phyloP scores from a whole-genome alignment of 106 monocot genomes.

The Xerophyta viscosa region DNA sequence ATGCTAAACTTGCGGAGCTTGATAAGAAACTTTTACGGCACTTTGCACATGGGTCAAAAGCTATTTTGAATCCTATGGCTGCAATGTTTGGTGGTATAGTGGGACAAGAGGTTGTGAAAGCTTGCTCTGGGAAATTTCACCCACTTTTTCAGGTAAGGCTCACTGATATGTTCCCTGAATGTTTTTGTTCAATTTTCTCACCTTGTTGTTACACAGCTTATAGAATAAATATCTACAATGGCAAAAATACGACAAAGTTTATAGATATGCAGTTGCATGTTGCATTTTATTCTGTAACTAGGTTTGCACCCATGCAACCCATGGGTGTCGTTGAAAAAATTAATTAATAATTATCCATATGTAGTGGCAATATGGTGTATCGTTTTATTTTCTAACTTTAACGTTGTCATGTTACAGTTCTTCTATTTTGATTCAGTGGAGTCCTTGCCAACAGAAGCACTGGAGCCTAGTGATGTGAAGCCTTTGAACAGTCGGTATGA shows the following conservation, averaged over 20 bases:
- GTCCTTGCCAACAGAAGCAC: conserved; percentile 66
- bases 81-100: conserved; percentile 98
- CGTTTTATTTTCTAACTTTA: background rate
- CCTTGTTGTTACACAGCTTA: too few relatives aligned
- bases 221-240: too few relatives aligned
- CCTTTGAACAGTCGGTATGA: conserved; percentile 78
- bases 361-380: too few relatives aligned
- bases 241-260: too few relatives aligned
- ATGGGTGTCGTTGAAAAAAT: too few relatives aligned
- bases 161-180: background rate
- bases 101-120: conserved; percentile 93
- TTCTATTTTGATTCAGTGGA: conserved; percentile 98
- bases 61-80: conserved; percentile 93
- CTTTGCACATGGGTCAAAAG: conserved; percentile 70
- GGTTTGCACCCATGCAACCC: too few relatives aligned
- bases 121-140: conserved; percentile 95
- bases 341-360: too few relatives aligned
- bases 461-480: conserved; percentile 60
- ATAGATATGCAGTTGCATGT: too few relatives aligned
- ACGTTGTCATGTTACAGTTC: conserved; percentile 43
- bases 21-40: conserved; percentile 51
- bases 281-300: too few relatives aligned
- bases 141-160: conserved; percentile 75
- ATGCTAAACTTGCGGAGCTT: conserved; percentile 37
- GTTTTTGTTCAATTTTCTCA: too few relatives aligned